Conservation (phyloP, 306 rosid genomes). For the Casuarina glauca region DNA sequence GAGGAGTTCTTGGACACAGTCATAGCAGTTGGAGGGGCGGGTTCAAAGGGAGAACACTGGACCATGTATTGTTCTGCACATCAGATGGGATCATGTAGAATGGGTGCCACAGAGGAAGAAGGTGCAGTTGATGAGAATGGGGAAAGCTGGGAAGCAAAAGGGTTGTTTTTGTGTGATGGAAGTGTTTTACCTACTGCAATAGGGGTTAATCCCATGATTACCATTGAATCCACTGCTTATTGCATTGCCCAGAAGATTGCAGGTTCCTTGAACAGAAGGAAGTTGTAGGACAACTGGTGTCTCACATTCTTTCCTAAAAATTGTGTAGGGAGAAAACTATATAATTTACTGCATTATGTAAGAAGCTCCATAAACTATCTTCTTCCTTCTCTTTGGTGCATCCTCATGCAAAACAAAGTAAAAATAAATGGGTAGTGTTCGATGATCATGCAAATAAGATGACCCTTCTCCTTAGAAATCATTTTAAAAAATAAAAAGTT, state of each 20-base stretch:
- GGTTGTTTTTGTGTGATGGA: conserved; percentile 82
- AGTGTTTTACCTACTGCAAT: conserved; percentile 80
- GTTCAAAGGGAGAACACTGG: conserved; percentile 63
- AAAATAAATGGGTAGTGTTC: too few species aligned
- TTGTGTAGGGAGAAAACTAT: not conserved
- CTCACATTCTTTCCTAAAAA: not conserved
- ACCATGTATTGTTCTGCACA: conserved; percentile 58
- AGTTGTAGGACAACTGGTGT: not conserved
- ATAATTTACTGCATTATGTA: not conserved
- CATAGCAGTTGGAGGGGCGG: conserved; percentile 56
- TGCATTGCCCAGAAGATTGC: conserved; percentile 77
- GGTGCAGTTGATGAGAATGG: conserved; percentile 86
- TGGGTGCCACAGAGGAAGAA: conserved; percentile 61
- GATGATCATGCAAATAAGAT: too few species aligned
- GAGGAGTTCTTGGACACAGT: conserved; percentile 77
- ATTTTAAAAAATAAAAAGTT: too few species aligned
- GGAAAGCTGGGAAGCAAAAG: conserved; percentile 89
- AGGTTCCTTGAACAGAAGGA: conserved; percentile 40
- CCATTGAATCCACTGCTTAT: conserved; percentile 82
- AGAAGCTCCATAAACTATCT: not conserved
- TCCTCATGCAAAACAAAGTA: too few species aligned
- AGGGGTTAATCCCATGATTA: conserved; percentile 97
- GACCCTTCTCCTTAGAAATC: too few species aligned
- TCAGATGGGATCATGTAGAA: conserved; percentile 81
- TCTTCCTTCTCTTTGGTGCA: not conserved